Conservation (phyloP, 192 early-diverging fungal species). For the Coemansia sp. region DNA sequence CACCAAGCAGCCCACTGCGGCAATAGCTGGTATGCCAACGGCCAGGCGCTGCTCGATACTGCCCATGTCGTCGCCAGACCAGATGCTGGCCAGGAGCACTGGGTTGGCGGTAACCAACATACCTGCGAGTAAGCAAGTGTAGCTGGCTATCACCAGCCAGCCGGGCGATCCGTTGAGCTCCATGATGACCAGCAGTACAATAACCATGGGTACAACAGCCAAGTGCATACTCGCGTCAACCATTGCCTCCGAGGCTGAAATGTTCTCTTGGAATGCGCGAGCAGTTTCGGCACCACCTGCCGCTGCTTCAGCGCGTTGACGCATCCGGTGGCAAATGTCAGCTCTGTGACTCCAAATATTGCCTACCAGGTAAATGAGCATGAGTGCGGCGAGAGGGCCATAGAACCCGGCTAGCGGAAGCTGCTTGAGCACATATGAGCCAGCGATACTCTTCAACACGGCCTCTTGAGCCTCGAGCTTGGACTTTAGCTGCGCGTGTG, state of each 20-base stretch:
- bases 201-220: conserved; percentile 32
- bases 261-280: conserved; percentile 14
- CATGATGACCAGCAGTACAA: conserved; percentile 33
- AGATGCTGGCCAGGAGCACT: conserved; percentile 21
- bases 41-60: conserved; percentile 27
- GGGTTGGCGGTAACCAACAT: conserved; percentile 27
- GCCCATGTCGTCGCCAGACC: conserved; percentile 10
- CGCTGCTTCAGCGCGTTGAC: conserved; percentile 6
- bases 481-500: conserved; percentile 27
- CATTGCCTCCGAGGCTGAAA: conserved; percentile 15
- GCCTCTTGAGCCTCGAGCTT: conserved; percentile 32
- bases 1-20: conserved; percentile 24
- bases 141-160: conserved; percentile 41
- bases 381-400: conserved; percentile 20
- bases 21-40: conserved; percentile 17
- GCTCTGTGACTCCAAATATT: conserved; percentile 21
- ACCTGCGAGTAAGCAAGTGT: conserved; percentile 36
- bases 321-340: conserved; percentile 11
- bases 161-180: conserved; percentile 40
- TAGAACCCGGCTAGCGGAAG: conserved; percentile 43
- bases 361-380: conserved; percentile 18
- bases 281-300: neutral
- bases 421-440: conserved; percentile 12
- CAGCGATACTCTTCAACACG: conserved; percentile 28
- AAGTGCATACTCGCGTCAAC: conserved; percentile 20